Base-by-base conservation (phyloP, 2,329 filamentous ascomycete species). In the Chaetomiaceae sp. region DNA sequence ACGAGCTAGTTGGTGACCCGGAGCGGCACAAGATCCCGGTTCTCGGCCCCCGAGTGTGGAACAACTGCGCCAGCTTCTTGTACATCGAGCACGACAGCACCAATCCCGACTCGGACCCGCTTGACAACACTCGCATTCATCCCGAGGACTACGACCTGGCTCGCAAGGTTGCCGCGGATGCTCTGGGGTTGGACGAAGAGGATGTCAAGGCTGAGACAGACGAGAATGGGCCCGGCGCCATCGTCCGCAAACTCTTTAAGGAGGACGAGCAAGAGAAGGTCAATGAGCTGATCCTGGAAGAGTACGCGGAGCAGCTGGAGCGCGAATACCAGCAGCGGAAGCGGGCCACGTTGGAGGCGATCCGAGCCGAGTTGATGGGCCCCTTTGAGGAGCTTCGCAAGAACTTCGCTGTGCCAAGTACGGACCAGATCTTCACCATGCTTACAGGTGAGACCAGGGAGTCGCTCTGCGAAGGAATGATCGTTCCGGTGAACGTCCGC, bases 61-160 rank as follows among this genome's bases (percentile, higher is more conserved):
- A 90, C 69, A 99, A 99, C 69, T 96, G 90, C 66, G 91, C 94
- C 53, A 96, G 91, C 73, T 97, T 97, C 74, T 73, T 99, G 32
- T 95, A 84, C 66, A 89, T 99, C 55, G 85, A 88, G 49, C 96
- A 90, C 65, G 91, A 96, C 60, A 79, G 83, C n/a, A 84, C 85
- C 13, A 90, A 89, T 62, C 80, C 85, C 1, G 80, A 87, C 13
- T 89, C 91, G 1, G 94, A 99, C 67, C 95, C 95, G 54, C 78
- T 99, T 23, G 94, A 99, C 71, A 95, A 94, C 67, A 99, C 94
- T 42, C 88, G 94, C 74, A 90, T 99, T 16, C 94, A 99, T 65
- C 94, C 94, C 1, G 94, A 99, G 74, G 94, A 99, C 67, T 99
- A 99, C 70, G 94, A 99, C 62, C 85, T 99, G 57, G 94, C 90